Evolutionary conservation across 139 green algal species (phyloP), one percentile per base, ranked within the genome.

Genomic region (Chlamydomonas sphaeroides): DNA sequence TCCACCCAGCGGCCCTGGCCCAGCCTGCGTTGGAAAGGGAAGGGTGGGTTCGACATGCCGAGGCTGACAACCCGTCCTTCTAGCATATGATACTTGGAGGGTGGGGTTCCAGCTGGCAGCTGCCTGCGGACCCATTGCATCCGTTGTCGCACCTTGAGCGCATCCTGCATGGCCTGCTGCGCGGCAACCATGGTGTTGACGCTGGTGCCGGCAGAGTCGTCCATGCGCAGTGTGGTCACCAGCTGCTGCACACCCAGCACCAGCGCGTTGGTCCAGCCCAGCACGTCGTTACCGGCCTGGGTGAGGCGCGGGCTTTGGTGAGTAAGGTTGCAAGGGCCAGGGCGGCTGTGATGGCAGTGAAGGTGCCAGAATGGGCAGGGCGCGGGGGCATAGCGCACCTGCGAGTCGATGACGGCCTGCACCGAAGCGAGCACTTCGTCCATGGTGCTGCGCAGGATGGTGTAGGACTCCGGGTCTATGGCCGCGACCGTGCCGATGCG

Each of bases 211-310:
- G 26, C 20, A 26, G 59, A 15, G 10, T 39, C 35, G 32, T 7
- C 70, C 42, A 76, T 36, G 26, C 62, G 53, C 68, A 86, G 42
- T 3, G 65, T 81, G 17, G 86, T 85, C 25, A 90, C 78, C 5
- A 90, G 86, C 82, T 88, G 86, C 78, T 90, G 86, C 70, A 90
- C 86, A 7, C 86, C 86, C 35, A 90, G 72, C 30, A 90, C 86
- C 36, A 90, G 82, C n/a, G 86, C 86, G 38, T 79, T 90, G 63
- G 82, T 90, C 78, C 77, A 88, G 51, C 63, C 61, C 33, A 38
- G n/a, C 25, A 41, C 62, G 28, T 51, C 17, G 7, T 57, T 35
- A n/a, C 42, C 75, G 36, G 41, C n/a, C 73, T 70, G 71, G 15
- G 25, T 38, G 4, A n/a, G n/a, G n/a, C n/a, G n/a, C n/a, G n/a